Percentiles rank a stretch among this genome's conserved stretches.
Conservation (phyloP, 495 filamentous ascomycete genomes). For the Paragyromitra xinjiangensis region DNA sequence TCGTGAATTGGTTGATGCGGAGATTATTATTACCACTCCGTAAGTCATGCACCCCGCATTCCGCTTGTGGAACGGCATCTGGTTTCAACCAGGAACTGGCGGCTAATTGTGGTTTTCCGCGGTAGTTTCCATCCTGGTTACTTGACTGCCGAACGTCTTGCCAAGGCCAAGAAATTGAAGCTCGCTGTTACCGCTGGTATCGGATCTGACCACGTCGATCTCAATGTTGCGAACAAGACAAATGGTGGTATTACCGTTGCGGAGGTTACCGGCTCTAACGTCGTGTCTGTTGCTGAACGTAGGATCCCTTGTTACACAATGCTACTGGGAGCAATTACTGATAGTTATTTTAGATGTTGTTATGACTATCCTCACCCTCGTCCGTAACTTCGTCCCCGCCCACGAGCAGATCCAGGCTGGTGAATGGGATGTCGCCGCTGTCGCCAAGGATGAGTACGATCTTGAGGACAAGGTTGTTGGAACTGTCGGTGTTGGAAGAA, state of each 20-base stretch:
- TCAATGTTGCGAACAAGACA: constrained; percentile 96
- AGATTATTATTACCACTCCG: constrained; percentile 99
- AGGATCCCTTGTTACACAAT: background rate
- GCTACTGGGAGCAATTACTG: constrained; percentile 5
- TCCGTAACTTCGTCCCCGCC: constrained; percentile 97
- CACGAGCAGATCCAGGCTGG: constrained; percentile 90
- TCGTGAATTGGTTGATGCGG: constrained; percentile 92
- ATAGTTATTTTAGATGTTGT: constrained; percentile 72
- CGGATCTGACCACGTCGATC: constrained; percentile 96
- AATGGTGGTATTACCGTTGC: constrained; percentile 97
- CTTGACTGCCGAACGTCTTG: constrained; percentile 93
- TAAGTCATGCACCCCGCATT: constrained; percentile 63
- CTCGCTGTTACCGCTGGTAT: constrained; percentile 95
- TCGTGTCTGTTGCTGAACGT: constrained; percentile 85
- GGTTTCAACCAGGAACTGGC: background rate
- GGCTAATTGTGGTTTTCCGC: constrained; percentile 11
- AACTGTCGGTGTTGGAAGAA: constrained; percentile 95
- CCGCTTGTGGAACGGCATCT: background rate
- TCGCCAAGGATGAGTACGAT: constrained; percentile 97
- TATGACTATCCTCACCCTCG: constrained; percentile 96
- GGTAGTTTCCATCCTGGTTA: constrained; percentile 96
- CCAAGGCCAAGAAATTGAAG: constrained; percentile 99
- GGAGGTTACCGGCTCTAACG: constrained; percentile 94
- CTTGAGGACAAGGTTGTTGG: constrained; percentile 97
- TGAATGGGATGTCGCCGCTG: constrained; percentile 94